Conservation (phyloP, 257 asterid species). For the Galeopsis tetrahit region DNA sequence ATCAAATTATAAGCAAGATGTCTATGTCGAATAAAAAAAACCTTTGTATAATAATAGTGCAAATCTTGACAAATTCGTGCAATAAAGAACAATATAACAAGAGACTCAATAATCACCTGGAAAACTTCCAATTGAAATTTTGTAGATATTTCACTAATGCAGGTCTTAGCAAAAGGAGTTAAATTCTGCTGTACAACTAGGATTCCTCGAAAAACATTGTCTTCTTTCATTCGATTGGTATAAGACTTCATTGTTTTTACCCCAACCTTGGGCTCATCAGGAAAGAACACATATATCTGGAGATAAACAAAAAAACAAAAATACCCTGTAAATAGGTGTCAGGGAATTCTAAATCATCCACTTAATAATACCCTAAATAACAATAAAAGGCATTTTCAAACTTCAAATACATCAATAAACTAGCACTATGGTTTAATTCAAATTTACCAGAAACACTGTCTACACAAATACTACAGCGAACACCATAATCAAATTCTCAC, state of each 20-base stretch:
- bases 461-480: neutral
- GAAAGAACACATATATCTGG: slow-evolving; percentile 80
- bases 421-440: neutral
- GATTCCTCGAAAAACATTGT: slow-evolving; percentile 64
- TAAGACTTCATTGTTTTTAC: slow-evolving; percentile 56
- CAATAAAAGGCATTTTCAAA: neutral
- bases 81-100: slow-evolving; percentile 4
- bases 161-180: slow-evolving; percentile 57
- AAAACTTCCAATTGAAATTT: slow-evolving; percentile 69
- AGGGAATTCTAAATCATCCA: neutral
- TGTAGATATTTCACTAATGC: slow-evolving; percentile 55
- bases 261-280: slow-evolving; percentile 68
- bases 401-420: slow-evolving; percentile 2
- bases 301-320: slow-evolving; percentile 4
- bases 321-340: neutral
- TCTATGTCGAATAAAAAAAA: slow-evolving; percentile 2
- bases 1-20: neutral
- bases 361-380: neutral
- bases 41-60: slow-evolving; percentile 3
- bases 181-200: slow-evolving; percentile 62
- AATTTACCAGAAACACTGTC: neutral
- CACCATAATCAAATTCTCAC: neutral
- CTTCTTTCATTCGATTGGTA: slow-evolving; percentile 55
- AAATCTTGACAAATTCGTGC: neutral
- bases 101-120: slow-evolving; percentile 48